phyloP scores from a whole-genome alignment of 2,329 filamentous ascomycete genomes.

The Chaetomiaceae sp. region DNA sequence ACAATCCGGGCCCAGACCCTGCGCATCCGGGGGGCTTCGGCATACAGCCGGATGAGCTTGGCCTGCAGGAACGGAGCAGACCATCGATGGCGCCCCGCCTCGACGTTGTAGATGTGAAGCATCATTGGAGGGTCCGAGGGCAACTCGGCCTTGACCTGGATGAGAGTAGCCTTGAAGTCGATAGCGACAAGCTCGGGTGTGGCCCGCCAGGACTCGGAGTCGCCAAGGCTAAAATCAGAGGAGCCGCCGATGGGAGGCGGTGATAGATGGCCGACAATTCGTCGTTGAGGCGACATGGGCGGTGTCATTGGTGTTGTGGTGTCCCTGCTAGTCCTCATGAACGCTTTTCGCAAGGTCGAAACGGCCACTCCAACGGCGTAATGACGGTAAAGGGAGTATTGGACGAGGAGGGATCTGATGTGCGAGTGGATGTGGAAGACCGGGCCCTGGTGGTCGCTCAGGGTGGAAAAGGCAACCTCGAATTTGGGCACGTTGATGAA shows the following conservation, averaged over 20 bases:
- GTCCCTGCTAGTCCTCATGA: slow-evolving; percentile 51
- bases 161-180: slow-evolving; percentile 73
- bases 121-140: slow-evolving; percentile 87
- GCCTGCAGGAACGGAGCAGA: slow-evolving; percentile 75
- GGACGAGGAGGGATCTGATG: slow-evolving; percentile 71
- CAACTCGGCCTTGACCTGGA: slow-evolving; percentile 86
- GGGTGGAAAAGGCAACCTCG: slow-evolving; percentile 79
- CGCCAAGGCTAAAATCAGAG: slow-evolving; percentile 33
- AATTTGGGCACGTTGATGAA: slow-evolving; percentile 84
- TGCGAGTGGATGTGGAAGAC: slow-evolving; percentile 83
- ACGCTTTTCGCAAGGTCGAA: slow-evolving; percentile 68
- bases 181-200: slow-evolving; percentile 68
- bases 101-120: slow-evolving; percentile 79
- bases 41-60: slow-evolving; percentile 78
- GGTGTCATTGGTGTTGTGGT: slow-evolving; percentile 32
- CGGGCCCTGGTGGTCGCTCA: slow-evolving; percentile 80
- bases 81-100: slow-evolving; percentile 83
- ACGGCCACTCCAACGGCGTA: slow-evolving; percentile 82
- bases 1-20: slow-evolving; percentile 81
- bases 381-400: slow-evolving; percentile 91
- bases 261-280: slow-evolving; percentile 24
- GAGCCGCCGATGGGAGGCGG: slow-evolving; percentile 22
- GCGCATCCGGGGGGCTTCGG: slow-evolving; percentile 77
- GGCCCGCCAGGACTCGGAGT: slow-evolving; percentile 33
- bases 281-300: slow-evolving; percentile 26